These are phyloP conservation scores for Calendula officinalis DNA, from an alignment of 129 eudicot genomes.

Conservation along the genomic window DNA sequence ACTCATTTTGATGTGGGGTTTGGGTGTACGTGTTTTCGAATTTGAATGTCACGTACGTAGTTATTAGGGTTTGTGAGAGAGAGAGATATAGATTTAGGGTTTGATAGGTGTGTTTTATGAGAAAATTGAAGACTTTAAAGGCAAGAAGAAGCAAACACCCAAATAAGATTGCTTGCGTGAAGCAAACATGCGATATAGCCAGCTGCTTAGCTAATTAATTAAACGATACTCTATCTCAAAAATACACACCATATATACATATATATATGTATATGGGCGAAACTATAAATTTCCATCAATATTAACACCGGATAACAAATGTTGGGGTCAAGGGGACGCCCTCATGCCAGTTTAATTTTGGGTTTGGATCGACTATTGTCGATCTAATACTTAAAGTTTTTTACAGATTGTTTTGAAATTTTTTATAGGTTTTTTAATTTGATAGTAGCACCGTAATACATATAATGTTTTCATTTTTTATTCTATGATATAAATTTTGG, in stretches of 20 bases:
- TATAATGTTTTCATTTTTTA: too few relatives aligned
- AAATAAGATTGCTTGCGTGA: conserved; percentile 87
- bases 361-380: too few relatives aligned
- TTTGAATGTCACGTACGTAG: conserved; percentile 4
- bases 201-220: conserved; percentile 28
- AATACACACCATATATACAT: not conserved
- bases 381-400: too few relatives aligned
- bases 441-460: too few relatives aligned
- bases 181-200: conserved; percentile 83
- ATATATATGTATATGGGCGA: not conserved
- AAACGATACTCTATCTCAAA: not conserved
- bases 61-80: conserved; percentile 35
- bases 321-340: too few relatives aligned
- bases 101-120: conserved; percentile 38
- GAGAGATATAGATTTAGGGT: conserved; percentile 12
- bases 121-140: conserved; percentile 68
- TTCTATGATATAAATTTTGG: too few relatives aligned
- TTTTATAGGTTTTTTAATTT: too few relatives aligned
- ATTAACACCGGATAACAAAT: too few relatives aligned
- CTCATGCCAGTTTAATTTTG: too few relatives aligned
- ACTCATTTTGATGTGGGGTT: conserved; percentile 35
- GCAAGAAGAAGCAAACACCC: conserved; percentile 81
- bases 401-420: too few relatives aligned
- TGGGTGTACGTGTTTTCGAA: not conserved
- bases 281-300: not conserved